Percentiles rank a stretch among this genome's conserved stretches.
Conservation (phyloP, 805 yeast genomes). For the Suhomyces sp. region DNA sequence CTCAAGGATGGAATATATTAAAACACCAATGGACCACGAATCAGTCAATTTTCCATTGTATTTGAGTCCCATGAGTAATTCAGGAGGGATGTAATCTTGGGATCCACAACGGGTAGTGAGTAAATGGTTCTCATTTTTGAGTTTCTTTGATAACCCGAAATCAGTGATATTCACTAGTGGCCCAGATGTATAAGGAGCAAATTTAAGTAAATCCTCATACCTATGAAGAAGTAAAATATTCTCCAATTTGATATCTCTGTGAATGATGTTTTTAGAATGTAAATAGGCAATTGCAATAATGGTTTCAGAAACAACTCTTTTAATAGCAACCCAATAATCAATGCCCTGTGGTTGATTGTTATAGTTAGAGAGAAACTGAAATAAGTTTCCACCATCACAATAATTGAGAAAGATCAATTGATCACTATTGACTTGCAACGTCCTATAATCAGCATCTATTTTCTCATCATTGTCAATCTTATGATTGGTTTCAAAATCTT, state of each 20-base stretch:
- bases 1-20: slow-evolving; percentile 82
- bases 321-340: slow-evolving; percentile 49
- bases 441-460: slow-evolving; percentile 13
- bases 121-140: slow-evolving; percentile 59
- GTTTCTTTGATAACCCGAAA: slow-evolving; percentile 79
- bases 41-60: slow-evolving; percentile 92
- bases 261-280: slow-evolving; percentile 70
- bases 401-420: slow-evolving; percentile 65
- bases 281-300: slow-evolving; percentile 68
- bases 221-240: slow-evolving; percentile 57
- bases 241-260: slow-evolving; percentile 90
- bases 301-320: slow-evolving; percentile 69
- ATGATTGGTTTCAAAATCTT: slow-evolving; percentile 2
- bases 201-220: slow-evolving; percentile 18
- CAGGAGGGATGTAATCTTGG: slow-evolving; percentile 96
- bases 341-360: slow-evolving; percentile 28
- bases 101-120: slow-evolving; percentile 92
- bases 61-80: slow-evolving; percentile 81
- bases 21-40: slow-evolving; percentile 93
- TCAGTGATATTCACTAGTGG: slow-evolving; percentile 70
- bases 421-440: slow-evolving; percentile 24
- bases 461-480: neutral
- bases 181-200: slow-evolving; percentile 5
- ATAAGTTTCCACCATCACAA: slow-evolving; percentile 83
- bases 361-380: slow-evolving; percentile 52